Evolutionary conservation across 805 yeast species (phyloP), one percentile per base, ranked within the genome.

Genomic region (Spathaspora boniae): DNA sequence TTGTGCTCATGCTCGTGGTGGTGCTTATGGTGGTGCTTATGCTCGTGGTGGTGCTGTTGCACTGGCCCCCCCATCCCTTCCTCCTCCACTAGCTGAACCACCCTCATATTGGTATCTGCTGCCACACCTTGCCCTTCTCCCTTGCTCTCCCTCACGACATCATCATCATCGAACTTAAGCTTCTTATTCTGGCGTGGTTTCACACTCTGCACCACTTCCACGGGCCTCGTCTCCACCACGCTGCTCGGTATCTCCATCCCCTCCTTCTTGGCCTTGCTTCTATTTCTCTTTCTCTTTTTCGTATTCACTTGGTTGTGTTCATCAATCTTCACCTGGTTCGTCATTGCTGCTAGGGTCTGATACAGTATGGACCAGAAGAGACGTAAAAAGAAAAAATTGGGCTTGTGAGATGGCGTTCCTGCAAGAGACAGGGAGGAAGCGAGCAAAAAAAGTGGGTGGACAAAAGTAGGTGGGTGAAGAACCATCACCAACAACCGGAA

Each of bases 171-270:
- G 22, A 57, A 56, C 42, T 48, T 53, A 11, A 44, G 44, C 43
- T 56, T 53, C 43, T 57, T 57, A 40, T 51, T 53, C 23, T 45
- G 29, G 33, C 47, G 43, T 17, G 31, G 27, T 16, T 34, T 50
- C 2, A 20, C 26, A 11, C 11, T 6, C 3, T 6, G 9, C 16
- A 14, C 16, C 11, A 19, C 23, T 11, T 5, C 18, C 9, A 9
- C n/a, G 16, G 17, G 29, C 17, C 11, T 23, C 20, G 6, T 3
- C 4, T 15, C 19, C 26, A 12, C 6, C n/a, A n/a, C n/a, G n/a
- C n/a, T n/a, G n/a, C n/a, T n/a, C n/a, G n/a, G n/a, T n/a, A n/a
- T 20, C 12, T 22, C 25, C 11, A 22, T 22, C 11, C 25, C 25
- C 11, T 7, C 16, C 33, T 37, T 36, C 30, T 39, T 44, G 40